Evolutionary conservation across 495 filamentous ascomycete species (phyloP).

Genomic region (Xylaria nigripes): DNA sequence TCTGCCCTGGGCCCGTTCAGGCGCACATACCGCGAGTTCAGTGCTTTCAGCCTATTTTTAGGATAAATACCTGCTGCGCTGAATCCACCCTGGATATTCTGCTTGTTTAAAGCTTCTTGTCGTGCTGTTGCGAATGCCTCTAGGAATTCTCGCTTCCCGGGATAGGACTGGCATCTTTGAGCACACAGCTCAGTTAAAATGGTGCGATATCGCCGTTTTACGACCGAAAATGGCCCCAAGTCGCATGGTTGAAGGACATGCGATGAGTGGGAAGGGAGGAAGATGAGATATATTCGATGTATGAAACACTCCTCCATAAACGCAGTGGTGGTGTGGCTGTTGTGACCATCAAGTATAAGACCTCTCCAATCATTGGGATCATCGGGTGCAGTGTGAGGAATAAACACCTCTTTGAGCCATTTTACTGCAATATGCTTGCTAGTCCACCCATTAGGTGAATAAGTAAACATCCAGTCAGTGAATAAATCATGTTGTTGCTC

Average conservation of each 20-base stretch:
- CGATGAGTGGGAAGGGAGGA: background rate
- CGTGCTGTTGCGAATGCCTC: background rate
- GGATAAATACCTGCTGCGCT: background rate
- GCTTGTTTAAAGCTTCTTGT: background rate
- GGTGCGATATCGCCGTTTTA: background rate
- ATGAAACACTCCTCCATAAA: background rate
- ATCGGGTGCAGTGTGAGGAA: background rate
- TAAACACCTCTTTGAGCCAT: background rate
- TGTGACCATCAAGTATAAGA: background rate
- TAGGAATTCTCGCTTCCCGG: background rate
- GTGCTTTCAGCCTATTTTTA: background rate
- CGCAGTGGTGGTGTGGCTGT: background rate
- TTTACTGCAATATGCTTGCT: background rate
- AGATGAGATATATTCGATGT: background rate
- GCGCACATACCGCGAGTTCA: background rate
- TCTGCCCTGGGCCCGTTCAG: background rate
- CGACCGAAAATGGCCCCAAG: background rate
- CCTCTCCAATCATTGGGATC: background rate
- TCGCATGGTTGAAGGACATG: background rate
- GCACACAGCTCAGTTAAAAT: background rate
- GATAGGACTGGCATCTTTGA: background rate
- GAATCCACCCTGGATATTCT: background rate
- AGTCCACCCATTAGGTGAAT: background rate
- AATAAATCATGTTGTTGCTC: background rate
- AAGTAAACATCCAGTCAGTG: background rate